phyloP scores from a whole-genome alignment of 2,329 filamentous ascomycete genomes.

The Lachnellula cervina region DNA sequence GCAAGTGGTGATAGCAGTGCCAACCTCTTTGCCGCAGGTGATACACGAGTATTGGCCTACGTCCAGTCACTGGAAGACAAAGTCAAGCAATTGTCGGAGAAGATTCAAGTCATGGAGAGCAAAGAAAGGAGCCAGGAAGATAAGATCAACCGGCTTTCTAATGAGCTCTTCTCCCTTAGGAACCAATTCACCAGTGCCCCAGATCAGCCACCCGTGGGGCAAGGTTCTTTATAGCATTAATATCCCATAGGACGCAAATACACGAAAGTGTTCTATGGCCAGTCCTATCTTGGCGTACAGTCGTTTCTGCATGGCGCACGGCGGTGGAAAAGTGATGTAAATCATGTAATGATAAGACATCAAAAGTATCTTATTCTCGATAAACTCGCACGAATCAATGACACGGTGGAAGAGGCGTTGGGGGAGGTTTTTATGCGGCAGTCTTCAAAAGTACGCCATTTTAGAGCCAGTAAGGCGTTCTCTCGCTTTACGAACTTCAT shows the following conservation, averaged over 20 bases:
- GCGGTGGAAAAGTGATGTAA: conserved; percentile 19
- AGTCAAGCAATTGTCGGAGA: conserved; percentile 43
- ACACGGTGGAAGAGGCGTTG: conserved; percentile 20
- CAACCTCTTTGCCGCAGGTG: conserved; percentile 60
- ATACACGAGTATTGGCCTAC: conserved; percentile 66
- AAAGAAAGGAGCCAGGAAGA: conserved; percentile 23
- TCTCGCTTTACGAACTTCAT: neutral
- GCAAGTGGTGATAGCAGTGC: conserved; percentile 57
- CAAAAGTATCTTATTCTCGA: conserved; percentile 14
- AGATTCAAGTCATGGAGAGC: conserved; percentile 38
- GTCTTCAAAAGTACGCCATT: conserved; percentile 11
- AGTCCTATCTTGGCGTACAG: conserved; percentile 18
- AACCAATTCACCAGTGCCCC: conserved; percentile 18
- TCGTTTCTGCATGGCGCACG: conserved; percentile 23
- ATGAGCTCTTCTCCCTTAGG: conserved; percentile 26
- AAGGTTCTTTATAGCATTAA: conserved; percentile 21
- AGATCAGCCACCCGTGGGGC: conserved; percentile 9
- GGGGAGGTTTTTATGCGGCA: conserved; percentile 10
- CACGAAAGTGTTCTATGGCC: conserved; percentile 23
- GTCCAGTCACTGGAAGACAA: conserved; percentile 64
- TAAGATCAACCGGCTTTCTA: conserved; percentile 27
- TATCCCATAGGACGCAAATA: conserved; percentile 22
- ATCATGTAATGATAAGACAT: conserved; percentile 16
- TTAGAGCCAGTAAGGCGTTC: neutral
- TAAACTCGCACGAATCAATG: conserved; percentile 12